phyloP scores from a whole-genome alignment of 176 grass and related monocot genomes.

The Ampelocalamus luodianensis region DNA sequence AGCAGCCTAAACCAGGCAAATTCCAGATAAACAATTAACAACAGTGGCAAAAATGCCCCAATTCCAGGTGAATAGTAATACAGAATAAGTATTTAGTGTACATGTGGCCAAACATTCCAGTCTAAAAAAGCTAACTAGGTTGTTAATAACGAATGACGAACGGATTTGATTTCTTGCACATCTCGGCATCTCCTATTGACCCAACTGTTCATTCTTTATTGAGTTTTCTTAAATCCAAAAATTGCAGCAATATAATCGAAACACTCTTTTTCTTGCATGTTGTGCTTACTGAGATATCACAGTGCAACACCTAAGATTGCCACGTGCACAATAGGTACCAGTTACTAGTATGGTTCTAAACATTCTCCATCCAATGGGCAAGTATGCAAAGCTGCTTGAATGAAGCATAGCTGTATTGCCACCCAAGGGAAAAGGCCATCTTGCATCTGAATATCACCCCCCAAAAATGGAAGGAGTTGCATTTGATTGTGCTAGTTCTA shows the following conservation, averaged over 20 bases:
- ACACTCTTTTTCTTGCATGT: background rate
- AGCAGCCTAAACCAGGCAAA: background rate
- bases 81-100: background rate
- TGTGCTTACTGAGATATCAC: background rate
- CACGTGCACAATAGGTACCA: background rate
- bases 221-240: background rate
- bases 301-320: background rate
- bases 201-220: constrained; percentile 20
- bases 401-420: constrained; percentile 12
- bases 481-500: too few species aligned
- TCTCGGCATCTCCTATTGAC: background rate
- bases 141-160: background rate
- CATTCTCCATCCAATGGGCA: background rate
- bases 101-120: background rate
- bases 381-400: background rate
- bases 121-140: background rate
- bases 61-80: background rate
- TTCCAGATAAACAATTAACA: constrained; percentile 26
- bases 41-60: background rate
- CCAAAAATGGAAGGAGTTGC: background rate
- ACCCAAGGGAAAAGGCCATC: background rate
- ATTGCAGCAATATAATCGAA: background rate
- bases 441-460: background rate
- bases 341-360: background rate
- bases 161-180: background rate